Percentiles rank a stretch among this genome's conserved stretches.
Evolutionary conservation across 1,139 yeast genomes (phyloP).

Genomic region (Suhomyces kunorum): DNA sequence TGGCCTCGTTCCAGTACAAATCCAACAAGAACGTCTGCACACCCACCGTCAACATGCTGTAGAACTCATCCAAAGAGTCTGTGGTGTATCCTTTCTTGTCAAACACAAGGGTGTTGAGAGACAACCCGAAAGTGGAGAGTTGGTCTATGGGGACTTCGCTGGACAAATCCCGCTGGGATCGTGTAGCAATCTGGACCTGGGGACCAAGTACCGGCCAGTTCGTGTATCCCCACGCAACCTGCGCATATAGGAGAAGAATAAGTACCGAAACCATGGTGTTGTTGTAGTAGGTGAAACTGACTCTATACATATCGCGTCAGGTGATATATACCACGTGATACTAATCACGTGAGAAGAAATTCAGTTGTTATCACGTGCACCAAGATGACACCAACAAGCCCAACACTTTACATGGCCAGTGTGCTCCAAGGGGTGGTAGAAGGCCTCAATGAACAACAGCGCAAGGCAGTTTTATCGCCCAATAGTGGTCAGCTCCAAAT

Average conservation of each 20-base stretch:
- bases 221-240: background rate
- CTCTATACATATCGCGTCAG: background rate
- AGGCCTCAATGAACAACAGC: slow-evolving; percentile 59
- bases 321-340: too few relatives aligned
- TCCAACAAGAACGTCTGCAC: slow-evolving; percentile 58
- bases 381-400: background rate
- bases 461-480: slow-evolving; percentile 60
- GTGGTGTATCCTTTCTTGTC: slow-evolving; percentile 51
- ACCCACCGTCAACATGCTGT: slow-evolving; percentile 49
- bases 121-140: slow-evolving; percentile 57
- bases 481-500: slow-evolving; percentile 62
- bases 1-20: slow-evolving; percentile 61
- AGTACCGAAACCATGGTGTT: slow-evolving; percentile 4
- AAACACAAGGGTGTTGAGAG: slow-evolving; percentile 54
- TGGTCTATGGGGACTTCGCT: slow-evolving; percentile 59
- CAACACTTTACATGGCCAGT: background rate
- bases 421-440: slow-evolving; percentile 1
- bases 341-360: too few relatives aligned
- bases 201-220: slow-evolving; percentile 10
- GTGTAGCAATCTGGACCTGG: slow-evolving; percentile 34
- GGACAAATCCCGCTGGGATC: slow-evolving; percentile 73
- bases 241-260: slow-evolving; percentile 4
- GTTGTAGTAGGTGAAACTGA: background rate
- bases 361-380: background rate
- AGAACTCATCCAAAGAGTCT: slow-evolving; percentile 39